Evolutionary conservation across 2,329 filamentous ascomycete species (phyloP).

Genomic region (Colletotrichum coccodes): DNA sequence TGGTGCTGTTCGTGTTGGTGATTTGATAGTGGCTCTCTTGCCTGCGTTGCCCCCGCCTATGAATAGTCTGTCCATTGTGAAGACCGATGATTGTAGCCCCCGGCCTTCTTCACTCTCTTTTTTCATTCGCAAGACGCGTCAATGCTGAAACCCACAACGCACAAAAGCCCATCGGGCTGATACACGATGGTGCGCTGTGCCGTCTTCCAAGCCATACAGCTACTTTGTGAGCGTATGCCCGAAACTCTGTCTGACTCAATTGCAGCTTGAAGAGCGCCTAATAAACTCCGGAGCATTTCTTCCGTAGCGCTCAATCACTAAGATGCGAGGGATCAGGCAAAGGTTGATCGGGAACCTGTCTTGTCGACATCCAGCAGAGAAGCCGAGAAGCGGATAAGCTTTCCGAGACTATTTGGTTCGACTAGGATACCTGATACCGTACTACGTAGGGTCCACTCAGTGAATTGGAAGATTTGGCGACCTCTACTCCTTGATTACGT

Average conservation of each 20-base stretch:
- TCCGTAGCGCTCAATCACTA: constrained; percentile 12
- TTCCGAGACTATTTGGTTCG: constrained; percentile 20
- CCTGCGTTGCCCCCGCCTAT: no score
- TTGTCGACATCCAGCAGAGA: background rate
- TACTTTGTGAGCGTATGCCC: background rate
- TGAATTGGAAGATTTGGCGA: no score
- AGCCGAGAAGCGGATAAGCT: constrained; percentile 11
- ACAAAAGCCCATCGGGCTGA: constrained; percentile 1
- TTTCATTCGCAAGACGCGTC: constrained; percentile 9
- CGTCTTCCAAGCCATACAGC: background rate
- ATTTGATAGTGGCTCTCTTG: background rate
- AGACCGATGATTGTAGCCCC: no score
- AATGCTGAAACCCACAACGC: constrained; percentile 3
- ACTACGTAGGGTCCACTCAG: no score
- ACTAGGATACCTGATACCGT: no score
- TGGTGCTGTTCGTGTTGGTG: background rate
- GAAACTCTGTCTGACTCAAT: constrained; percentile 6
- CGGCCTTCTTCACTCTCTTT: background rate
- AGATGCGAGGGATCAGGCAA: background rate
- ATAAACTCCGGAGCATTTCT: constrained; percentile 1
- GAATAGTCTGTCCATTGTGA: no score
- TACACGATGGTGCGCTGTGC: constrained; percentile 13
- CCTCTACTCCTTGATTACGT: no score
- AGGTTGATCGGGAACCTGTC: constrained; percentile 9
- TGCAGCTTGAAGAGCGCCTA: background rate